Evolutionary conservation across 768 basidiomycete species (phyloP), one percentile per base, ranked within the genome.

Genomic region (Russula ochroleuca): DNA sequence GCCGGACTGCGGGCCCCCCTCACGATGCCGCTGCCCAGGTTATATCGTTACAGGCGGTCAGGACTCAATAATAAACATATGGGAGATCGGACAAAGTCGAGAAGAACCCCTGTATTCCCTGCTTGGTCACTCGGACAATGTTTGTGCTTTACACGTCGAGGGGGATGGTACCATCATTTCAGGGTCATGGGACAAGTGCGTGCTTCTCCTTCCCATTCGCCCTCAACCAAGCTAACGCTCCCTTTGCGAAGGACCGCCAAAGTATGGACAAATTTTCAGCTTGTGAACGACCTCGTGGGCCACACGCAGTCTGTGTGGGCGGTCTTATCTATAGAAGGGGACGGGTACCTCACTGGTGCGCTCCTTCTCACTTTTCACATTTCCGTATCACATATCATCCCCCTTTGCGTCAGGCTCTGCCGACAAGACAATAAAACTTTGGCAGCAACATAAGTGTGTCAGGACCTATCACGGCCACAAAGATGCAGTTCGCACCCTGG

Each of bases 131-230:
- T 83, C 85, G 14, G 86, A 88, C 52, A 98, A 98, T 72, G 83
- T 98, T 40, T 98, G 95, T 74, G 82, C 91, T 23, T 78, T 99
- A 61, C 81, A 92, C 70, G 83, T 85, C 5, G 83, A 84, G 11
- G 75, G 82, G 10, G 80, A 81, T 53, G 92, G 92, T 17, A 79
- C 83, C 55, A 87, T 98, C 64, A 85, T 97, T 62, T 95, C 92
- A 9, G 97, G 97, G 21, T 96, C 93, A 48, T 99, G 97, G 97
- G 97, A 98, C 77, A 90, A 83, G 96, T 96, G 70, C 75, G 84
- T 75, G 13, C 48, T 55, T 37, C 25, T 31, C 13, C 17, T 38
- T 28, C n/a, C 35, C 54, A 15, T 43, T 40, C 2, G 52, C 49
- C 35, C 55, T 54, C 54, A 33, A 57, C 40, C 38, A 21, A 52